Evolutionary conservation across 306 rosid genomes (phyloP), one percentile per base, ranked within the genome.

Genomic region (Trifolium subterraneum): DNA sequence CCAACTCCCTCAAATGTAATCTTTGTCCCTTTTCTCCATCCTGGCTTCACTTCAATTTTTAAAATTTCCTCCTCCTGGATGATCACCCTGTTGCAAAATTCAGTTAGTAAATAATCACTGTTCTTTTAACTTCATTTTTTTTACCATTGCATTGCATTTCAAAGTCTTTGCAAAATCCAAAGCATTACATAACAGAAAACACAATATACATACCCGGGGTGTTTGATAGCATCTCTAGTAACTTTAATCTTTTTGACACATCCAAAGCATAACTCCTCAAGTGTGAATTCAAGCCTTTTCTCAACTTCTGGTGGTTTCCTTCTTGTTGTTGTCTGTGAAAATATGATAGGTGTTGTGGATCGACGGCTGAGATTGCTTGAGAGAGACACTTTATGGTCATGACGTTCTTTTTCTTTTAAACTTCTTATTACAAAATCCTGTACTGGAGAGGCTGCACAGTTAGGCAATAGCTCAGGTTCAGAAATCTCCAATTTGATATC

Each of bases 21-120:
- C 86, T 76, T 91, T 23, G 96, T 94, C 78, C 97, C 96, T 81
- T 82, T 87, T 82, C 76, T 91, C 96, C 97, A 94, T 73, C 98
- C 98, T 3, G 98, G 91, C 71, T 87, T 86, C 70, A 94, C 90
- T 35, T 86, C 88, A 60, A 94, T 86, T 81, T 71, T 87, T 47
- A 91, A 47, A 16, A 48, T 45, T 75, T 91, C 96, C 72, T 90
- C 88, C 79, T 91, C 90, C 83, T 86, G 80, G 76, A 88, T 70
- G 8, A 91, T 82, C 31, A 84, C 80, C 85, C 97, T 94, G 89
- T 78, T 59, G 55, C 61, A 83, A 76, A 81, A 68, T 39, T 7
- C 3, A 62, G 64, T 78, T 73, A 78, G 60, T 38, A n/a, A n/a
- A n/a, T n/a, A n/a, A n/a, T n/a, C n/a, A n/a, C n/a, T n/a, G n/a